Conservation (phyloP, 192 early-diverging fungal genomes). For the Backusella tuberculispora region DNA sequence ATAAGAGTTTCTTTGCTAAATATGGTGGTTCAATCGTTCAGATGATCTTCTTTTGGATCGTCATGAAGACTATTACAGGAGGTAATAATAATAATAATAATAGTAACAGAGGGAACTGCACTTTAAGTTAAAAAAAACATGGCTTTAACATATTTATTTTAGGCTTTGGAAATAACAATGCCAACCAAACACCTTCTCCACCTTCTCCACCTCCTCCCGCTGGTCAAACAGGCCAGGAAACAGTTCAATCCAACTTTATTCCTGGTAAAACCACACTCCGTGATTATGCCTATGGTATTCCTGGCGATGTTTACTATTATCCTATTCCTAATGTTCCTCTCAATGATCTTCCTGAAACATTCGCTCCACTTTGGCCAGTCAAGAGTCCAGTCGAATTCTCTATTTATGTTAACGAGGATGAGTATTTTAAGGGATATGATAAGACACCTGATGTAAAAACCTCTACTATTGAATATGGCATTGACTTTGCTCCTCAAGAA, state of each 20-base stretch:
- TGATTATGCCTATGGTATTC: slow-evolving; percentile 28
- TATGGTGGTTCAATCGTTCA: slow-evolving; percentile 36
- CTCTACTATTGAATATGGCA: slow-evolving; percentile 45
- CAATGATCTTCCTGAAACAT: slow-evolving; percentile 18
- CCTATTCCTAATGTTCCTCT: slow-evolving; percentile 24
- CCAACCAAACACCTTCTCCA: background rate
- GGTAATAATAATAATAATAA: slow-evolving; percentile 12
- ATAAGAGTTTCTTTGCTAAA: slow-evolving; percentile 35
- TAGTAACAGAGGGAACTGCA: background rate
- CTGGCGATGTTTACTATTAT: slow-evolving; percentile 30
- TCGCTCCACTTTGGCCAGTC: slow-evolving; percentile 34
- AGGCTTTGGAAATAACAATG: background rate
- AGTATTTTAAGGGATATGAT: slow-evolving; percentile 48
- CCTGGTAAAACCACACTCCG: slow-evolving; percentile 15
- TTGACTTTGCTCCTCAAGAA: slow-evolving; percentile 48
- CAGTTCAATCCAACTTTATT: background rate
- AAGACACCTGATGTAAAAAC: slow-evolving; percentile 46
- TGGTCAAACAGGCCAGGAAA: background rate
- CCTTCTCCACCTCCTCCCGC: background rate
- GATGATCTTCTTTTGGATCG: slow-evolving; percentile 39
- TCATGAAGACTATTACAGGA: slow-evolving; percentile 24
- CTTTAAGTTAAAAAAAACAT: background rate
- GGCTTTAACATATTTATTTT: background rate
- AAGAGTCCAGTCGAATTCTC: slow-evolving; percentile 44
- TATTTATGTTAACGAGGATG: slow-evolving; percentile 53